These are phyloP conservation scores for Diutina ranongensis DNA, from an alignment of 1,139 yeast species.

Conservation along the genomic window DNA sequence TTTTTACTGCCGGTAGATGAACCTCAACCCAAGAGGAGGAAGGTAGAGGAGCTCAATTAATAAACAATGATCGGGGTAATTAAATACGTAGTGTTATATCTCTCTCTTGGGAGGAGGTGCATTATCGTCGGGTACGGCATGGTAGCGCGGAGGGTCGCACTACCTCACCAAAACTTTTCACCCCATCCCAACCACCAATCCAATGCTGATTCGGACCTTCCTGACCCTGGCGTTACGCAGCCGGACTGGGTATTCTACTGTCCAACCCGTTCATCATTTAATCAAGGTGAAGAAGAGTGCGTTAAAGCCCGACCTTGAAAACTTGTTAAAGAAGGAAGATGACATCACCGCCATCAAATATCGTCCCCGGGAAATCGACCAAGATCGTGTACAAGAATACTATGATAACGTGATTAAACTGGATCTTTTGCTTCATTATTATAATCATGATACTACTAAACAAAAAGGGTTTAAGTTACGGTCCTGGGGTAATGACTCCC, in stretches of 20 bases:
- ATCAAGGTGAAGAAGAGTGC: constrained; percentile 63
- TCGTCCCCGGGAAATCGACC: constrained; percentile 59
- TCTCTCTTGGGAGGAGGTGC: too few species aligned
- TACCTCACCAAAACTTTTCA: too few species aligned
- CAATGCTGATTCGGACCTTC: constrained; percentile 12
- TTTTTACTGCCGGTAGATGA: constrained; percentile 2
- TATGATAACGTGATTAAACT: constrained; percentile 62
- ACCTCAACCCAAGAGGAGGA: neutral
- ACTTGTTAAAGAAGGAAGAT: constrained; percentile 50
- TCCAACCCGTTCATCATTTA: constrained; percentile 85
- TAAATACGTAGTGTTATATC: too few species aligned
- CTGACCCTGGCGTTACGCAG: constrained; percentile 27
- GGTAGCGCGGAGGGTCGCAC: too few species aligned
- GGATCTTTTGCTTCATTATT: constrained; percentile 69
- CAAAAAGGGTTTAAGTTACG: constrained; percentile 64
- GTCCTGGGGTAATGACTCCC: constrained; percentile 82
- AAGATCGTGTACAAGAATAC: constrained; percentile 74
- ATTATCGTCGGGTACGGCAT: too few species aligned
- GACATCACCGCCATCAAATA: constrained; percentile 71
- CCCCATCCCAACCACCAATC: too few species aligned
- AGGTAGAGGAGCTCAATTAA: neutral
- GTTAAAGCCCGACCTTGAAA: constrained; percentile 59
- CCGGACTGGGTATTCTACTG: constrained; percentile 68
- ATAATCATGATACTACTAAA: constrained; percentile 47
- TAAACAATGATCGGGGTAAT: neutral